phyloP scores from a whole-genome alignment of 1,139 yeast species.

The Debaryomycetaceae sp. region DNA sequence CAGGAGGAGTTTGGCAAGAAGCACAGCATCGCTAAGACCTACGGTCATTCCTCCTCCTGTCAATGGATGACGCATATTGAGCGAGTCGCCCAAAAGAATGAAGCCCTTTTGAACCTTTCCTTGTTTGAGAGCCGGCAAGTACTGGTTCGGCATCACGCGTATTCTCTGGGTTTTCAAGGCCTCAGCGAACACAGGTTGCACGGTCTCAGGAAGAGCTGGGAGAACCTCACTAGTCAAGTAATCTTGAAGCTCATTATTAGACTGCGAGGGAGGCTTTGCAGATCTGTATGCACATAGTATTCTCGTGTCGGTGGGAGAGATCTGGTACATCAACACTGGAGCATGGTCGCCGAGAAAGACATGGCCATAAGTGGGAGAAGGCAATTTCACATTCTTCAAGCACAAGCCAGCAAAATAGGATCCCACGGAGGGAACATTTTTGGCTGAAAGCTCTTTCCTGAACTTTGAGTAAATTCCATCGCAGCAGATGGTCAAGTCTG shows the following conservation, averaged over 20 bases:
- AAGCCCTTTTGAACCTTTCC: slow-evolving; percentile 69
- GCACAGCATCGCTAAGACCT: slow-evolving; percentile 82
- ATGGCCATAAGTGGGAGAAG: slow-evolving; percentile 79
- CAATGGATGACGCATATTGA: slow-evolving; percentile 96
- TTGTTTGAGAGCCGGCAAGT: slow-evolving; percentile 67
- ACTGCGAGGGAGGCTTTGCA: slow-evolving; percentile 64
- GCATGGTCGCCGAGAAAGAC: slow-evolving; percentile 84
- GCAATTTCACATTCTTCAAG: slow-evolving; percentile 67
- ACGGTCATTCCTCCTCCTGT: slow-evolving; percentile 99
- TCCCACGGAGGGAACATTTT: slow-evolving; percentile 61
- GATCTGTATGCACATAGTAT: slow-evolving; percentile 86
- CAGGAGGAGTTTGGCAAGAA: slow-evolving; percentile 58
- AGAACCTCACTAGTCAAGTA: slow-evolving; percentile 62
- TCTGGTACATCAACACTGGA: slow-evolving; percentile 86
- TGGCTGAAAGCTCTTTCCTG: slow-evolving; percentile 64
- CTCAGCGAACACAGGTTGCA: slow-evolving; percentile 62
- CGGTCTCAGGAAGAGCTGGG: slow-evolving; percentile 63
- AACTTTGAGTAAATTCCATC: slow-evolving; percentile 96
- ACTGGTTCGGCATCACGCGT: slow-evolving; percentile 93
- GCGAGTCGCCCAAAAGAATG: slow-evolving; percentile 84
- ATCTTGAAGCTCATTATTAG: slow-evolving; percentile 53
- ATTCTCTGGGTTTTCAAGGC: slow-evolving; percentile 47
- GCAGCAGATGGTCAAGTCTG: slow-evolving; percentile 71
- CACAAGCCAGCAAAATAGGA: slow-evolving; percentile 88
- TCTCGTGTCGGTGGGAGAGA: slow-evolving; percentile 78